Percentiles rank a stretch among this genome's conserved stretches.
Evolutionary conservation across 106 monocot species (phyloP).

Genomic region (Amphibolis antarctica): DNA sequence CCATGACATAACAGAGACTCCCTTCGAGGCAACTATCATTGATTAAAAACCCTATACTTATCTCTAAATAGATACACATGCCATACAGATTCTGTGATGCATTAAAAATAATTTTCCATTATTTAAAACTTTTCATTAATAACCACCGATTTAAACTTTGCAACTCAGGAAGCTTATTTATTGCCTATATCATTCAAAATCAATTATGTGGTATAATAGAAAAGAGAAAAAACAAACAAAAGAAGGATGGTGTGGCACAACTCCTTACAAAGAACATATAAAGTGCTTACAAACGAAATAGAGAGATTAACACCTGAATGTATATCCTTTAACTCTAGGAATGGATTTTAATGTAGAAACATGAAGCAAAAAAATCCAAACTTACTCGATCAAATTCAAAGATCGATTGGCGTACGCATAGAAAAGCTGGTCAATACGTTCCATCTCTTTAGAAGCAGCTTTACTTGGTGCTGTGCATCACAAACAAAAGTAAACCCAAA

Average conservation of each 20-base stretch:
- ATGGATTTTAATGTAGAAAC: too few relatives aligned
- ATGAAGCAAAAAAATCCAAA: neutral
- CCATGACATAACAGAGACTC: too few relatives aligned
- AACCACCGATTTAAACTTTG: conserved; percentile 1
- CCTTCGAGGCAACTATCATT: too few relatives aligned
- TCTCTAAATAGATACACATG: too few relatives aligned
- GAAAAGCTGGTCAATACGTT: conserved; percentile 58
- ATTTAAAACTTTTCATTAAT: neutral
- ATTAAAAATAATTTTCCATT: neutral
- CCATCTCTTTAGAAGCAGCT: conserved; percentile 65
- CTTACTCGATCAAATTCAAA: conserved; percentile 49
- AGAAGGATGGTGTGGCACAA: too few relatives aligned
- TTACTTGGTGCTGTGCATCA: neutral
- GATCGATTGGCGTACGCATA: conserved; percentile 44
- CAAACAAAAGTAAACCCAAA: neutral
- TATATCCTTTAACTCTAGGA: too few relatives aligned
- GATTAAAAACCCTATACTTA: too few relatives aligned
- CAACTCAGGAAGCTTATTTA: too few relatives aligned
- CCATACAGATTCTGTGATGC: neutral
- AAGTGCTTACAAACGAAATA: too few relatives aligned
- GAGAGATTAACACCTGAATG: too few relatives aligned
- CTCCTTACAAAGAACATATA: too few relatives aligned
- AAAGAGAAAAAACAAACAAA: too few relatives aligned
- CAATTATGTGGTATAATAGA: neutral
- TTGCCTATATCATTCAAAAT: neutral